Conservation (phyloP, 1,284 basidiomycete genomes). For the Athelia sp. region DNA sequence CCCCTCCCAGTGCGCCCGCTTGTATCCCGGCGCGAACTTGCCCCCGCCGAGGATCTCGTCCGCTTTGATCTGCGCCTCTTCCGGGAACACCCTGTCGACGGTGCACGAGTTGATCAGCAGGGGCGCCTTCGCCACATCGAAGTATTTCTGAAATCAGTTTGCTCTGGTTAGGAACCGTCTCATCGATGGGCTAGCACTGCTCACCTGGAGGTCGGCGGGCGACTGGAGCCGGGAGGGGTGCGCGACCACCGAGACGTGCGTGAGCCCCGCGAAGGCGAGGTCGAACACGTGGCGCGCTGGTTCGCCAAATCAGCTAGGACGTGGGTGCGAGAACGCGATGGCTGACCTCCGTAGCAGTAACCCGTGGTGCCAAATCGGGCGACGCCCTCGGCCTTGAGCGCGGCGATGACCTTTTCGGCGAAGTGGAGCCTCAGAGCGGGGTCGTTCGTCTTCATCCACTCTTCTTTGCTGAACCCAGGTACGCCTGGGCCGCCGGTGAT, state of each 20-base stretch:
- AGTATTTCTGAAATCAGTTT: constrained; percentile 14
- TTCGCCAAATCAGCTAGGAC: not conserved
- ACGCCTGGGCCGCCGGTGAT: not conserved
- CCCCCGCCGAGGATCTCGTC: constrained; percentile 37
- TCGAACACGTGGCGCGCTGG: constrained; percentile 5
- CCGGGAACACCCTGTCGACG: constrained; percentile 27
- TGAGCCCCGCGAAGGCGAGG: constrained; percentile 2
- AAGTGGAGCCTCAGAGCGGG: constrained; percentile 18
- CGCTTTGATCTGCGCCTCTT: constrained; percentile 20
- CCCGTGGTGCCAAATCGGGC: constrained; percentile 19
- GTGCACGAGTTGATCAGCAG: constrained; percentile 41
- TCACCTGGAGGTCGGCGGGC: constrained; percentile 5
- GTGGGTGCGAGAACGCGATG: not conserved
- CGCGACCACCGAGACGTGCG: constrained; percentile 1
- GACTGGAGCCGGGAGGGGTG: constrained; percentile 1
- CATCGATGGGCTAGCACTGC: not conserved
- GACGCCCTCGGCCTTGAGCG: constrained; percentile 19
- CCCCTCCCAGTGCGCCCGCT: constrained; percentile 36
- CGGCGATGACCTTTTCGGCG: constrained; percentile 22
- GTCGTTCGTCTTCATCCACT: constrained; percentile 19
- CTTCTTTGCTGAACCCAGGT: constrained; percentile 9
- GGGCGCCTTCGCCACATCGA: constrained; percentile 25
- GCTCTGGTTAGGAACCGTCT: not conserved
- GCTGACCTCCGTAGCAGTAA: constrained; percentile 27
- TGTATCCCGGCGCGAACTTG: constrained; percentile 34